Base-by-base conservation (phyloP, 2,329 filamentous ascomycete genomes). In the Myriosclerotinia duriaeana region DNA sequence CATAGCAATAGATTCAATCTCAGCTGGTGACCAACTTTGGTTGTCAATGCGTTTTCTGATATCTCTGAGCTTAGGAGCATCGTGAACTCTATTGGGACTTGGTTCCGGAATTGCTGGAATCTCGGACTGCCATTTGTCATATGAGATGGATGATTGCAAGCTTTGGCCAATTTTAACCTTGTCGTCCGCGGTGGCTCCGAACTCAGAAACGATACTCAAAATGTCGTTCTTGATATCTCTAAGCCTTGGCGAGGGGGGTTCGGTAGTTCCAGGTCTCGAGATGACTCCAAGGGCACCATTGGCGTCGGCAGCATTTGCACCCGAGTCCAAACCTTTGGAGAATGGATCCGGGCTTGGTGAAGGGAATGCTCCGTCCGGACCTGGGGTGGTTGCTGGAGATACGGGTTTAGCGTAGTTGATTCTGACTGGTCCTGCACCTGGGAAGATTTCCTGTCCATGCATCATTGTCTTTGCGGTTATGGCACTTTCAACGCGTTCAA, bases 31-130 rank as follows among this genome's bases (percentile, higher is more conserved):
- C 77, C 94, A 88, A 67, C 90, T 91, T 76, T 94, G 92, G 78
- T 98, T 98, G 78, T 99, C 95, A 74, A 99, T 98, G 50, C 93
- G 88, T 83, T 99, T 99, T 74, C 95, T 88, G 71, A 99, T 97
- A 77, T 99, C 95, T 68, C 95, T 88, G 56, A 99, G 86, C 78
- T 94, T 93, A 1, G 95, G 95, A 15, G 95, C 94, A 80, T 99
- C 95, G 74, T 97, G 93, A 64, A 96, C 86, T 67, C 95, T 86
- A 63, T 89, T 92, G 77, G 96, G 93, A 67, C 89, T 93, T 12
- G 95, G 91, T 77, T 99, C 95, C 54, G 89, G 87, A 68, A 97
- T 86, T 0, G 92, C 82, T n/a, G 94, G 92, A 55, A 99, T 95
- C 78, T 99, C 95, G 54, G 90, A 86, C 66, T 88, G 80, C 73